Evolutionary conservation across 2,329 filamentous ascomycete species (phyloP).

Genomic region (Exophiala mesophila): DNA sequence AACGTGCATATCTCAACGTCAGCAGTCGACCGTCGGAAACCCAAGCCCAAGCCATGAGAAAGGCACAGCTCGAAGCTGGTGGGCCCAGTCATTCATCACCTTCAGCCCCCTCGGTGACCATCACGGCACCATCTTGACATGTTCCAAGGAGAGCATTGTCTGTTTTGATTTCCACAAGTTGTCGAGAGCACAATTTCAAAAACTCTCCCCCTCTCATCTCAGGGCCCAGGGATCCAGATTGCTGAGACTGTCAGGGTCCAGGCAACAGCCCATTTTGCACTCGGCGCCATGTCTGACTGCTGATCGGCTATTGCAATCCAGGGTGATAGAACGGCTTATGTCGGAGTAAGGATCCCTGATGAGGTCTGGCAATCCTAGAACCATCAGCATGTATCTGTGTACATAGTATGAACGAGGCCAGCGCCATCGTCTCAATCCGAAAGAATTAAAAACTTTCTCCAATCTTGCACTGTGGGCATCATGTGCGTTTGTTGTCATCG

Average conservation of each 20-base stretch:
- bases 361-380: too few relatives aligned
- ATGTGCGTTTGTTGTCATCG: constrained; percentile 10
- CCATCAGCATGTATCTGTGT: constrained; percentile 8
- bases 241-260: too few relatives aligned
- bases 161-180: constrained; percentile 13
- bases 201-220: constrained; percentile 17
- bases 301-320: too few relatives aligned
- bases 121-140: constrained; percentile 19
- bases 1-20: constrained; percentile 46
- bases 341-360: too few relatives aligned
- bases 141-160: constrained; percentile 1
- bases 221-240: too few relatives aligned
- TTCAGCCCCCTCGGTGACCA: constrained; percentile 11
- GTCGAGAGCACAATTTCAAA: constrained; percentile 24
- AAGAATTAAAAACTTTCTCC: constrained; percentile 5
- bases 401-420: constrained; percentile 22
- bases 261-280: too few relatives aligned
- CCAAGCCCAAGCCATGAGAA: constrained; percentile 23
- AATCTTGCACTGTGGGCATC: neutral
- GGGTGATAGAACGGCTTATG: too few relatives aligned
- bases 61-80: constrained; percentile 16
- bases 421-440: constrained; percentile 19
- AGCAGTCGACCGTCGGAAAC: constrained; percentile 17
- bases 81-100: constrained; percentile 20
- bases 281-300: too few relatives aligned